Evolutionary conservation across 2,329 filamentous ascomycete species (phyloP).

Genomic region (Cordyceps tenuipes): DNA sequence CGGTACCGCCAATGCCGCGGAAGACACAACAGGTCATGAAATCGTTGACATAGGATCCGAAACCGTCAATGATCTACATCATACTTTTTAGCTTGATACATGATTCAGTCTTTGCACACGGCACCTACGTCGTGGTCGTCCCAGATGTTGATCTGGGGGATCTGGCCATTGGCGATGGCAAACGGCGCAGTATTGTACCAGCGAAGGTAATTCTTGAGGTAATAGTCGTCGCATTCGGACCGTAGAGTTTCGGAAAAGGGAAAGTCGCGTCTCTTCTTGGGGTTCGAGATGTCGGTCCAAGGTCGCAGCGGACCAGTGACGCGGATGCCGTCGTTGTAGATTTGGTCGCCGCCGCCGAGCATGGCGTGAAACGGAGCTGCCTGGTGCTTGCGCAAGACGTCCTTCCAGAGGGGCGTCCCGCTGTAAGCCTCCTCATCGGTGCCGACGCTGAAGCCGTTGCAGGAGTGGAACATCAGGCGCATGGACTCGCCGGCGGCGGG

Average conservation of each 20-base stretch:
- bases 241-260: constrained; percentile 74
- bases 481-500: constrained; percentile 78
- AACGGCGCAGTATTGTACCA: constrained; percentile 83
- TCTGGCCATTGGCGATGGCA: constrained; percentile 77
- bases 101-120: too few species aligned
- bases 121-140: constrained; percentile 76
- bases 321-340: constrained; percentile 91
- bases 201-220: constrained; percentile 78
- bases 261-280: constrained; percentile 69
- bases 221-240: constrained; percentile 79
- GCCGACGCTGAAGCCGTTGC: constrained; percentile 89
- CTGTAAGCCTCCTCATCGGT: constrained; percentile 81
- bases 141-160: constrained; percentile 95
- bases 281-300: constrained; percentile 81
- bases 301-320: constrained; percentile 70
- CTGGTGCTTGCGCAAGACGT: constrained; percentile 76
- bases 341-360: constrained; percentile 87
- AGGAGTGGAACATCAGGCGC: constrained; percentile 98
- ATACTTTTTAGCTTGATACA: neutral
- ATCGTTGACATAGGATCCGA: constrained; percentile 84
- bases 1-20: constrained; percentile 79
- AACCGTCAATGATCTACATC: constrained; percentile 75
- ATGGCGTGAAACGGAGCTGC: constrained; percentile 88
- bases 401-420: constrained; percentile 90
- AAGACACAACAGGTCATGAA: constrained; percentile 94